Conservation (phyloP, 805 yeast genomes). For the Metschnikowia peoriensis region DNA sequence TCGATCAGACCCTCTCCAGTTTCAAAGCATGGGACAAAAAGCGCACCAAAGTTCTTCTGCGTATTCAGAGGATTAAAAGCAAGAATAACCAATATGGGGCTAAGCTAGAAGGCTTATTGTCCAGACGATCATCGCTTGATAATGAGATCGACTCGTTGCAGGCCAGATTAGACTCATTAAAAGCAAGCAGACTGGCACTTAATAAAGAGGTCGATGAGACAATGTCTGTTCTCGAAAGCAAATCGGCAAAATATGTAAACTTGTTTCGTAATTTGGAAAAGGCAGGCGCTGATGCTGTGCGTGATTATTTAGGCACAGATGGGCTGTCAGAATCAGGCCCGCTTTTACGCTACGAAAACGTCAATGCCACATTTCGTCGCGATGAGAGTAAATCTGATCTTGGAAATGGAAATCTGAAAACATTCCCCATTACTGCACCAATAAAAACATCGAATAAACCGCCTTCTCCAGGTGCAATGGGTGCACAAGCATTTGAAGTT, state of each 20-base stretch:
- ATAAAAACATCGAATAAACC: background rate
- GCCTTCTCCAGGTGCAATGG: conserved; percentile 1
- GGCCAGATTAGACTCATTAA: conserved; percentile 28
- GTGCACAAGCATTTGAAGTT: conserved; percentile 15
- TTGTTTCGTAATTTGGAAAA: conserved; percentile 38
- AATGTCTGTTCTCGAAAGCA: conserved; percentile 50
- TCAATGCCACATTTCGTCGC: conserved; percentile 6
- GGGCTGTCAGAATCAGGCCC: conserved; percentile 2
- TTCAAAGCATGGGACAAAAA: conserved; percentile 43
- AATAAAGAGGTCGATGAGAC: conserved; percentile 42
- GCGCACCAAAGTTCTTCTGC: conserved; percentile 31
- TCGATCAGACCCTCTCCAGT: conserved; percentile 23
- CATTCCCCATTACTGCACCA: background rate
- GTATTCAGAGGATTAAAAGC: conserved; percentile 40
- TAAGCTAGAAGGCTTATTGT: conserved; percentile 35
- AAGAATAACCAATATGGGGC: conserved; percentile 41
- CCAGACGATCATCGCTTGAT: conserved; percentile 32
- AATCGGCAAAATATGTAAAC: conserved; percentile 44
- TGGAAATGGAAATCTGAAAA: no score
- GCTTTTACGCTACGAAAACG: conserved; percentile 12
- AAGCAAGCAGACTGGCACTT: conserved; percentile 32
- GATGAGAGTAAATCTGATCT: no score
- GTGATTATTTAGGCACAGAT: conserved; percentile 20
- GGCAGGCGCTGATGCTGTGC: conserved; percentile 36
- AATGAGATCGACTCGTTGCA: conserved; percentile 41